phyloP scores from a whole-genome alignment of 345 rosid species.

The Melaleuca quinquenervia region DNA sequence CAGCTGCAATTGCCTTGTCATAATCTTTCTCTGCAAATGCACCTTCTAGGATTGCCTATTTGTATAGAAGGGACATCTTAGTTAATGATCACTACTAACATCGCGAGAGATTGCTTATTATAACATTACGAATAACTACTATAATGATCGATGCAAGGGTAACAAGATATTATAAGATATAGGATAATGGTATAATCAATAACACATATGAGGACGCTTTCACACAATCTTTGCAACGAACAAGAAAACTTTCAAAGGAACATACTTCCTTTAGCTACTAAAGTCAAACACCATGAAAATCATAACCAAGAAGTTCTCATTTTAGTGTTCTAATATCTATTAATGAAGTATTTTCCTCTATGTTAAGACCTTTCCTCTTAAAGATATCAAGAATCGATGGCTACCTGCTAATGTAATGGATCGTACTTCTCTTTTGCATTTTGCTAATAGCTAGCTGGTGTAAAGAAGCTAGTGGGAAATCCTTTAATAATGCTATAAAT shows the following conservation, averaged over 20 bases:
- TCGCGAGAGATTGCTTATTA: background rate
- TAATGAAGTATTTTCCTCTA: background rate
- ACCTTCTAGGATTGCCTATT: conserved; percentile 79
- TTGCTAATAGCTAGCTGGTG: background rate
- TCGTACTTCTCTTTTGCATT: background rate
- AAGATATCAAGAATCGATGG: background rate
- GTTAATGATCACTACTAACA: background rate
- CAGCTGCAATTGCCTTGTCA: conserved; percentile 47
- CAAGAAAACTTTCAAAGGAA: background rate
- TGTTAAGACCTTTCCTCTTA: background rate
- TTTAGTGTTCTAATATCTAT: background rate
- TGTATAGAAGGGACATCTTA: background rate
- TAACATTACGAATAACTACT: background rate
- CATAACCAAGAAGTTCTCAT: background rate
- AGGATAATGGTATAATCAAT: background rate
- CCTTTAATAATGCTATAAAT: background rate
- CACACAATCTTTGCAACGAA: background rate
- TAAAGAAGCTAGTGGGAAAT: background rate
- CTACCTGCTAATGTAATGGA: background rate
- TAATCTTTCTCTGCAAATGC: conserved; percentile 81
- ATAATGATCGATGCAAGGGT: background rate
- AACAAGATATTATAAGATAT: background rate
- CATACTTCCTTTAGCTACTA: background rate
- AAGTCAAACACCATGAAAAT: background rate
- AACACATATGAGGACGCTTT: background rate